Evolutionary conservation across 2,329 filamentous ascomycete genomes (phyloP), one percentile per base, ranked within the genome.

Genomic region (Alternaria sp.): DNA sequence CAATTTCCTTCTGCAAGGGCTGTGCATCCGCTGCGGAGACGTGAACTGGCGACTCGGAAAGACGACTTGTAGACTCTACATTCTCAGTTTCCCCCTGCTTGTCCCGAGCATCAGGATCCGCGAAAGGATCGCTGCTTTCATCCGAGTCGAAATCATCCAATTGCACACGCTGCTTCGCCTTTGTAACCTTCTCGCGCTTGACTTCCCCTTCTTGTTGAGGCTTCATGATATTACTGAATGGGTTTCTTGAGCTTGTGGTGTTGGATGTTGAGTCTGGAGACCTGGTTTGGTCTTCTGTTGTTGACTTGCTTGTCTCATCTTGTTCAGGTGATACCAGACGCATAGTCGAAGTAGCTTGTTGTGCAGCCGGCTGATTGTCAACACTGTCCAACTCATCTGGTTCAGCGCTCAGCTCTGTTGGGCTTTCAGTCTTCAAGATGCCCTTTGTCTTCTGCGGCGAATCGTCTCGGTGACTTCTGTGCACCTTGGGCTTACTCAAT

Each of bases 91-190:
- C 66, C 22, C 61, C 30, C 12, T 69, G 41, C 51, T 75, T 68
- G 36, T 76, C 67, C 43, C 78, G 69, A 49, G 79, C 72, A 51
- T 75, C 76, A 56, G 80, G 71, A 48, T 80, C 71, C 51, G 75
- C 69, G 46, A 82, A 80, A 3, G 82, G 81, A 63, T 85, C 80
- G 18, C 79, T 79, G 47, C 81, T 80, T 43, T 80, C 83, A 48
- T 81, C 86, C 53, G 85, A 85, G 63, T 91, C 90, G 46, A 91
- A 90, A 64, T 91, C 89, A 70, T 93, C 91, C 12, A 93, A 82
- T 55, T 89, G 88, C 63, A 89, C 83, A 24, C 89, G 86, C 16
- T 86, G 81, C 63, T 87, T 88, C 1, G 88, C 85, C 65, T 85
- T 84, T 58, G 83, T 87, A 43, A 85, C 81, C 75, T 88, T 87